Base-by-base conservation (phyloP, 768 basidiomycete species). In the Tricholoma sp. region DNA sequence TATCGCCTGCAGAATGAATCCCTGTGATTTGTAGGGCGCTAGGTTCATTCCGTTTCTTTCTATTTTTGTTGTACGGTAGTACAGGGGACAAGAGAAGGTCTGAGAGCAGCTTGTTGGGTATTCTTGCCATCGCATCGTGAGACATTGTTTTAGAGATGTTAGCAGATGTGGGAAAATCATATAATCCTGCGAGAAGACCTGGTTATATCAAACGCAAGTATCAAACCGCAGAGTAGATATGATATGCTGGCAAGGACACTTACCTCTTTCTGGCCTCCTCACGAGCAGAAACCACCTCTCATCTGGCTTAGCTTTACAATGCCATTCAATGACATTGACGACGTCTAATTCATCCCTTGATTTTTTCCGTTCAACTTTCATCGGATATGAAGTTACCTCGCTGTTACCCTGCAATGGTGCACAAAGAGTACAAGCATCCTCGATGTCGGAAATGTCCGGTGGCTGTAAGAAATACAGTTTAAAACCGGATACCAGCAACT, bases 181-280 rank as follows among this genome's bases (percentile, higher is more conserved):
- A 85, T 41, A 98, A 74, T 9, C 95, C 93, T 18, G 92, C 95
- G 54, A 98, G 76, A 47, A 98, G 85, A 21, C 95, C 95, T 97
- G 41, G 43, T 35, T 43, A 59, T 24, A 32, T 51, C 52, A 47
- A 59, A 46, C 46, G n/a, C 22, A 31, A 59, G 16, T 9, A 41
- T 54, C n/a, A 56, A 52, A 58, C 35, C 61, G 53, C 52, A 24
- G 1, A 46, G 41, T 34, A 47, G 55, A 53, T 45, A 51, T 19
- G 41, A 54, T 37, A 32, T 54, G 59, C 37, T 29, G 57, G 49
- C 22, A 55, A 11, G 9, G 22, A 45, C 31, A 18, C 77, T 64
- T 63, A 94, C 94, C 95, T 67, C 81, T 82, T 67, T 93, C 84
- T 18, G 94, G 94, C 62, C 95, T 77, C 66, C 88, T 85, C 57